These are phyloP conservation scores for Globisporangium takayamanum DNA, from an alignment of 352 stramenopile species.

Conservation along the genomic window DNA sequence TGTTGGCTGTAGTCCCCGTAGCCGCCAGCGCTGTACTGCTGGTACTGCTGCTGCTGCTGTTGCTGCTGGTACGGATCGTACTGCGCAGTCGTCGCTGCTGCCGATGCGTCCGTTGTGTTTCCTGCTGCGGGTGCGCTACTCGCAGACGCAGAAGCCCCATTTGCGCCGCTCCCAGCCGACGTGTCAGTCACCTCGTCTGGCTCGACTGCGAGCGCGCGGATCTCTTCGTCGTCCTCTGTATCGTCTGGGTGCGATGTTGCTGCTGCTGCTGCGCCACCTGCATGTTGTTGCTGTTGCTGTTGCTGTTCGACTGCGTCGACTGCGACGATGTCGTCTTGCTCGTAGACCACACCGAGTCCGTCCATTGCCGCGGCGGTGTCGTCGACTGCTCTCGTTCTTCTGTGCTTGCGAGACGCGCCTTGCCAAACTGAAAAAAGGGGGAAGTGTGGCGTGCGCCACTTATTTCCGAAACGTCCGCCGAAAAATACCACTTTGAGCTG, in stretches of 20 bases:
- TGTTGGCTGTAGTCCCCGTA: conserved; percentile 19
- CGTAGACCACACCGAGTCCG: conserved; percentile 67
- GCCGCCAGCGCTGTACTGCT: conserved; percentile 27
- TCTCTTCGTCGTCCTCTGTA: conserved; percentile 62
- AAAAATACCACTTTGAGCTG: too few species aligned
- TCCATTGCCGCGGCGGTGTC: conserved; percentile 29
- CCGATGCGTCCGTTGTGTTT: conserved; percentile 4
- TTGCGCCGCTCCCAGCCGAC: conserved; percentile 6
- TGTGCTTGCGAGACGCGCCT: background rate
- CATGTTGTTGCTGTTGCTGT: conserved; percentile 7
- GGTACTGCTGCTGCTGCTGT: conserved; percentile 21
- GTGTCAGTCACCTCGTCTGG: conserved; percentile 36
- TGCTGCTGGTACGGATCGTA: conserved; percentile 34
- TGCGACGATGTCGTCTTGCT: conserved; percentile 54
- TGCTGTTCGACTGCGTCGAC: conserved; percentile 17
- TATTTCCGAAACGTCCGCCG: background rate
- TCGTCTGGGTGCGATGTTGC: conserved; percentile 1
- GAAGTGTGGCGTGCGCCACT: background rate
- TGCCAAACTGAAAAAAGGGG: background rate
- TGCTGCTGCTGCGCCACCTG: conserved; percentile 2
- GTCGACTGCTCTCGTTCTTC: background rate
- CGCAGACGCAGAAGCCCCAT: conserved; percentile 5
- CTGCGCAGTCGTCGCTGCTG: conserved; percentile 16
- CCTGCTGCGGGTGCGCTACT: background rate
- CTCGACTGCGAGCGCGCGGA: conserved; percentile 54